phyloP scores from a whole-genome alignment of 2,329 filamentous ascomycete genomes.

The Penicillium sp. region DNA sequence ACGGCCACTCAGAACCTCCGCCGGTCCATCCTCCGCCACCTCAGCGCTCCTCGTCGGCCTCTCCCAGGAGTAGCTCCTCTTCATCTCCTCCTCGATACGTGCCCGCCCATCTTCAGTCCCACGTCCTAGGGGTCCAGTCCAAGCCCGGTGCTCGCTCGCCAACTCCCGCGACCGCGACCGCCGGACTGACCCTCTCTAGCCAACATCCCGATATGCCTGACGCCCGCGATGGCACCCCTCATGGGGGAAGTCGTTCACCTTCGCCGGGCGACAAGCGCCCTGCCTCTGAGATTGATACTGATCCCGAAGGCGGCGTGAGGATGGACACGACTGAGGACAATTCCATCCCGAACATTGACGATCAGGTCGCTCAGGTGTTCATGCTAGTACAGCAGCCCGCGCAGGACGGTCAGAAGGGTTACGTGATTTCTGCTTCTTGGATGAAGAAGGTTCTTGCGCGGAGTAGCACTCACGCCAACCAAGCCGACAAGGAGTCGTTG shows the following conservation, averaged over 20 bases:
- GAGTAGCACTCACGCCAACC: constrained; percentile 53
- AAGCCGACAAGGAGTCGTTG: constrained; percentile 54
- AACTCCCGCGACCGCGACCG: constrained; percentile 49
- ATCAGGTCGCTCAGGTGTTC: constrained; percentile 70
- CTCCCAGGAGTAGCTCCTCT: constrained; percentile 28
- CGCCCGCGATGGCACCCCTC: constrained; percentile 23
- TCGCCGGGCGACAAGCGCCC: constrained; percentile 36
- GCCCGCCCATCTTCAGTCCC: constrained; percentile 53
- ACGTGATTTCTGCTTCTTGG: constrained; percentile 75
- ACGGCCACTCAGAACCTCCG: constrained; percentile 27
- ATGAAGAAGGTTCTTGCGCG: constrained; percentile 66
- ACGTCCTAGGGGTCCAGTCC: constrained; percentile 37
- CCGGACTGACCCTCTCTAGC: constrained; percentile 47
- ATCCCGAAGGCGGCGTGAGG: constrained; percentile 23
- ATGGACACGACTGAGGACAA: constrained; percentile 5
- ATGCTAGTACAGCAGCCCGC: constrained; percentile 52
- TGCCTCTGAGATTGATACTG: constrained; percentile 30
- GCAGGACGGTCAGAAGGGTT: constrained; percentile 69
- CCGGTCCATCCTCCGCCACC: constrained; percentile 20
- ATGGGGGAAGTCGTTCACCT: constrained; percentile 26
- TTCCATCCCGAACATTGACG: constrained; percentile 45
- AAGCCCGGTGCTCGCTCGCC: constrained; percentile 36
- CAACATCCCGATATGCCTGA: constrained; percentile 45
- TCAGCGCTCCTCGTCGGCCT: constrained; percentile 21
- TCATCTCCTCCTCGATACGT: constrained; percentile 45